Evolutionary conservation across 345 rosid genomes (phyloP).

Genomic region (Alliaria petiolata): DNA sequence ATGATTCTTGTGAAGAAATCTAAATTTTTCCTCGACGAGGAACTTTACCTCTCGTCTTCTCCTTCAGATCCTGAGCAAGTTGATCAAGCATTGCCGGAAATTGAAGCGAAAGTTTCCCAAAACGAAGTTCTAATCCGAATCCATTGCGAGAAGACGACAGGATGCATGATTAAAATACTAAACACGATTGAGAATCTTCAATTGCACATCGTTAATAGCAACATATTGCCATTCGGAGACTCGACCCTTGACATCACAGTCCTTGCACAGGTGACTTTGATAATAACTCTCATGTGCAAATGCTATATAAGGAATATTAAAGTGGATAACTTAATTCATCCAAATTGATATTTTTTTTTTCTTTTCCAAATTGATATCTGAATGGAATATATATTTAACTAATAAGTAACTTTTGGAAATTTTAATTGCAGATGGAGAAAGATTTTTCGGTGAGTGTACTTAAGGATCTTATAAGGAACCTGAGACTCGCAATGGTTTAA

Average conservation of each 20-base stretch:
- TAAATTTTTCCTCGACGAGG: slow-evolving; percentile 38
- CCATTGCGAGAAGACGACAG: slow-evolving; percentile 56
- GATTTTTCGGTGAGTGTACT: slow-evolving; percentile 35
- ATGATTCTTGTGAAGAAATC: slow-evolving; percentile 49
- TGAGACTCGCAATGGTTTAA: slow-evolving; percentile 46
- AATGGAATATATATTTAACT: background rate
- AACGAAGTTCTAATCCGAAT: slow-evolving; percentile 59
- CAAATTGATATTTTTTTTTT: too few relatives aligned
- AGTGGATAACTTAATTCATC: background rate
- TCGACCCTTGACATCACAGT: slow-evolving; percentile 60
- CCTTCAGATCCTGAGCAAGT: slow-evolving; percentile 36
- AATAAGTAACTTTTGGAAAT: background rate
- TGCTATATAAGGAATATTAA: background rate
- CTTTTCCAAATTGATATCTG: background rate
- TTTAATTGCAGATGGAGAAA: slow-evolving; percentile 51
- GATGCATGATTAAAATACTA: slow-evolving; percentile 38
- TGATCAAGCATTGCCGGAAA: slow-evolving; percentile 48
- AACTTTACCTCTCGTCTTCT: background rate
- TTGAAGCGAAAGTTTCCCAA: slow-evolving; percentile 62
- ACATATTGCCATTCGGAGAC: slow-evolving; percentile 53
- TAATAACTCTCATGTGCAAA: background rate
- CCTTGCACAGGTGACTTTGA: slow-evolving; percentile 51
- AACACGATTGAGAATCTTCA: slow-evolving; percentile 48
- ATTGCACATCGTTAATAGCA: slow-evolving; percentile 41
- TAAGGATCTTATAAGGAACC: slow-evolving; percentile 51